Base-by-base conservation (phyloP, 2,329 filamentous ascomycete species). In the Sporothrix variecibatus region DNA sequence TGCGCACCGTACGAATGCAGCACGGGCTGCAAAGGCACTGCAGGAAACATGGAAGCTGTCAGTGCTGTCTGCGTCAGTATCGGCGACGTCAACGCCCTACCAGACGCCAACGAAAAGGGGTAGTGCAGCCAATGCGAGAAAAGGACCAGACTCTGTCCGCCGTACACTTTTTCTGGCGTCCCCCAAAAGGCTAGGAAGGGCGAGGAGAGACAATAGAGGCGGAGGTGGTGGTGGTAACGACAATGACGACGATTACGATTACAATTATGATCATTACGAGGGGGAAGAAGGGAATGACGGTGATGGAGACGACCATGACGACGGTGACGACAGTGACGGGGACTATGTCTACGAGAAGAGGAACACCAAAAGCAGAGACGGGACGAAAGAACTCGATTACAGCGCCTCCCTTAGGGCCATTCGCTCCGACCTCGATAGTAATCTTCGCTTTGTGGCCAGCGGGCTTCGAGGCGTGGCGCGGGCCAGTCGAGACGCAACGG, bases 391-490 rank as follows among this genome's bases (percentile, higher is more conserved):
- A 71, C 79, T 51, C 81, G 77, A 84, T 0, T 91, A 90, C 78
- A 78, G 81, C 9, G 83, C 88, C 31, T 83, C 86, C 2, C 80
- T 96, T 58, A 81, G 79, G 56, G 86, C 86, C 60, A 87, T 94
- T 64, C 87, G 87, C 72, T 82, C 81, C 1, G 88, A 93, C 70
- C 93, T 93, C 78, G 88, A 91, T 73, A 86, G 87, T 60, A 85
- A 92, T 67, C 79, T 94, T 38, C 84, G 87, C 0, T 97, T 97
- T 80, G 86, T 96, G 17, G 87, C 87, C 2, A 90, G 91, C 69
- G 94, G 93, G 0, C 80, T 98, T 76, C 89, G 91, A 72, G 92
- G 92, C 11, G 89, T 96, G 11, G 91, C 93, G 69, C 88, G 94
- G 78, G 92, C 91, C 46, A 91, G 92, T 67, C 90, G 90, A 38